phyloP scores from a whole-genome alignment of 2,329 filamentous ascomycete genomes.

The Fusarium oxysporum region DNA sequence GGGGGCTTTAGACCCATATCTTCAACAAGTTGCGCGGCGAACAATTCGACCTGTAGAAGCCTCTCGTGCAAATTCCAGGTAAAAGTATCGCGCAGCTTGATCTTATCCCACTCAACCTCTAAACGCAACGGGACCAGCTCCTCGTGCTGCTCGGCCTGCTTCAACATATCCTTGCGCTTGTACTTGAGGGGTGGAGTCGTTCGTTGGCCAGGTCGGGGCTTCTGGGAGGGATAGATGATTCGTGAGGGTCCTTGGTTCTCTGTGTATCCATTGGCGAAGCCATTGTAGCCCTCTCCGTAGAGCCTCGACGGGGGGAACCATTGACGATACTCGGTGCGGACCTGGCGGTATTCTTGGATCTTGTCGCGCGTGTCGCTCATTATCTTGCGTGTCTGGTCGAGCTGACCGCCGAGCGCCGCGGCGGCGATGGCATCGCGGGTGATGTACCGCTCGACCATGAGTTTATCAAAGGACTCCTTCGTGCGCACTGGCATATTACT shows the following conservation, averaged over 20 bases:
- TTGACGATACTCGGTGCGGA: constrained; percentile 66
- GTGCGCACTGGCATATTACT: constrained; percentile 59
- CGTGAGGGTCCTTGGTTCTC: constrained; percentile 74
- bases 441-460: constrained; percentile 66
- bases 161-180: constrained; percentile 80
- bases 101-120: constrained; percentile 95
- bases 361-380: constrained; percentile 74
- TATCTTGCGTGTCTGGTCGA: constrained; percentile 66
- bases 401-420: constrained; percentile 62
- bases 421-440: constrained; percentile 66
- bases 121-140: constrained; percentile 91
- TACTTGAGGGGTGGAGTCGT: constrained; percentile 79
- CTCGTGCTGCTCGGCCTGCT: constrained; percentile 90
- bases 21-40: constrained; percentile 90
- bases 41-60: constrained; percentile 80
- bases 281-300: constrained; percentile 83
- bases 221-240: constrained; percentile 83
- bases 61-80: constrained; percentile 98
- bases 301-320: constrained; percentile 68
- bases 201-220: constrained; percentile 80
- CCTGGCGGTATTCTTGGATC: constrained; percentile 74
- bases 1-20: constrained; percentile 86
- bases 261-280: constrained; percentile 89
- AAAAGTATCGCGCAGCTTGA: constrained; percentile 95
- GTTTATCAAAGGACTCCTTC: constrained; percentile 65